These are phyloP conservation scores for Geum urbanum DNA, from an alignment of 306 rosid species.

Conservation along the genomic window DNA sequence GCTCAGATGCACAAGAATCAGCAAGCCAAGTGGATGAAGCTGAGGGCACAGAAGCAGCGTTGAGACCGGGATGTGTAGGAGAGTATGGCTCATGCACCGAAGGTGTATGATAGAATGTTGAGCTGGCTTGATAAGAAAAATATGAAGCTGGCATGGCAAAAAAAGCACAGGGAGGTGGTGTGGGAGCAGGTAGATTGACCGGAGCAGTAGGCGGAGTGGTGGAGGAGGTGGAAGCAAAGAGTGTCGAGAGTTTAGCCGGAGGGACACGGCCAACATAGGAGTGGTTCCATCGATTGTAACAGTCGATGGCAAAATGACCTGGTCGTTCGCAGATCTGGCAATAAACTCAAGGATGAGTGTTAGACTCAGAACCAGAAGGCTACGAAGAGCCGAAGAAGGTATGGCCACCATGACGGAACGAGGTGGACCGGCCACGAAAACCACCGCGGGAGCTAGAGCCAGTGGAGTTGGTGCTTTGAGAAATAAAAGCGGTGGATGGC, in stretches of 20 bases:
- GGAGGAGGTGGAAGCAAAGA: background rate
- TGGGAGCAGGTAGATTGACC: too few relatives aligned
- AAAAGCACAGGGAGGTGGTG: too few relatives aligned
- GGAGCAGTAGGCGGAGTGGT: background rate
- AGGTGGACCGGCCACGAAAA: background rate
- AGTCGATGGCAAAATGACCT: background rate
- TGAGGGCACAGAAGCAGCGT: background rate
- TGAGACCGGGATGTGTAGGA: background rate
- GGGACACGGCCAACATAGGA: background rate
- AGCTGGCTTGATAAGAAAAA: background rate
- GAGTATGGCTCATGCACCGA: background rate
- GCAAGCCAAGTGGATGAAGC: background rate
- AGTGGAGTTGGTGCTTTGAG: too few relatives aligned
- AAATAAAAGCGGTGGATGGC: too few relatives aligned
- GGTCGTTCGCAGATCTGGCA: background rate
- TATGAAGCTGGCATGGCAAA: too few relatives aligned
- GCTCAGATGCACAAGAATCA: background rate
- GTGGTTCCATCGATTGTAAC: background rate
- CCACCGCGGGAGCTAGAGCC: background rate
- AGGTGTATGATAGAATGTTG: background rate
- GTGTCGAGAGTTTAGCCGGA: background rate
- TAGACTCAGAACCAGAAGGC: background rate
- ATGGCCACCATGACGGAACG: background rate
- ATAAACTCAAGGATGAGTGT: too few relatives aligned
- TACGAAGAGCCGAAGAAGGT: background rate